A percentile compares a stretch with the other conserved stretches of the same genome.
phyloP scores from a whole-genome alignment of 257 asterid species.

The Plectranthus barbatus region DNA sequence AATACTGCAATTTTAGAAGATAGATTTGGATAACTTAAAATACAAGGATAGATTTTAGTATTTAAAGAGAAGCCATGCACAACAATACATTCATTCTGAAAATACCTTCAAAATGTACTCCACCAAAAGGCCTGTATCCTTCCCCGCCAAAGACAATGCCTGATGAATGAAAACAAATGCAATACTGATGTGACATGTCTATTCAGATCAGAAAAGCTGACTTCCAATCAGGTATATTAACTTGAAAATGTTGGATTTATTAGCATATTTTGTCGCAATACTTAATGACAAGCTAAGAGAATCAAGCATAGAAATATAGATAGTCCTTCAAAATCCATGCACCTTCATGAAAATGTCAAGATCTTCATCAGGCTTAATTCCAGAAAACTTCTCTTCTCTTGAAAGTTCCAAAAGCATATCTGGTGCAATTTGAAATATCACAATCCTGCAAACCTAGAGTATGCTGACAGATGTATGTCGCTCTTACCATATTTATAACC shows the following conservation, averaged over 20 bases:
- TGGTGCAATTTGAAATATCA: slow-evolving; percentile 34
- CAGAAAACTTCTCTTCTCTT: slow-evolving; percentile 70
- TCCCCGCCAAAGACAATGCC: slow-evolving; percentile 90
- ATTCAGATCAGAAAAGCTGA: no score
- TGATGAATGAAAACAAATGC: slow-evolving; percentile 21
- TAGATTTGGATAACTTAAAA: no score
- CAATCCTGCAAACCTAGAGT: slow-evolving; percentile 29
- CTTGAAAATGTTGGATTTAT: neutral
- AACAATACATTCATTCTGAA: no score
- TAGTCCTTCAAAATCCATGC: neutral
- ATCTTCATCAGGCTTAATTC: slow-evolving; percentile 88
- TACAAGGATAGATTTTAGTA: no score
- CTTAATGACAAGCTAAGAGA: neutral
- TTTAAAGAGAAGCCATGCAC: no score
- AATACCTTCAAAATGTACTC: slow-evolving; percentile 87
- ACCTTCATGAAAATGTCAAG: slow-evolving; percentile 70
- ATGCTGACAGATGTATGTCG: slow-evolving; percentile 3
- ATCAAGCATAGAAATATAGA: neutral
- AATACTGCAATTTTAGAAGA: no score
- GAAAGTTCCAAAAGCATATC: slow-evolving; percentile 94
- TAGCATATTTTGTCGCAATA: neutral
- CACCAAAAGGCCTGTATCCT: slow-evolving; percentile 70
- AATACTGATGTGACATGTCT: neutral
- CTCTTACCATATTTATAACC: slow-evolving; percentile 81
- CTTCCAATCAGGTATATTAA: neutral